Evolutionary conservation across 2,329 filamentous ascomycete species (phyloP).

Genomic region (Chaetomium sp.): DNA sequence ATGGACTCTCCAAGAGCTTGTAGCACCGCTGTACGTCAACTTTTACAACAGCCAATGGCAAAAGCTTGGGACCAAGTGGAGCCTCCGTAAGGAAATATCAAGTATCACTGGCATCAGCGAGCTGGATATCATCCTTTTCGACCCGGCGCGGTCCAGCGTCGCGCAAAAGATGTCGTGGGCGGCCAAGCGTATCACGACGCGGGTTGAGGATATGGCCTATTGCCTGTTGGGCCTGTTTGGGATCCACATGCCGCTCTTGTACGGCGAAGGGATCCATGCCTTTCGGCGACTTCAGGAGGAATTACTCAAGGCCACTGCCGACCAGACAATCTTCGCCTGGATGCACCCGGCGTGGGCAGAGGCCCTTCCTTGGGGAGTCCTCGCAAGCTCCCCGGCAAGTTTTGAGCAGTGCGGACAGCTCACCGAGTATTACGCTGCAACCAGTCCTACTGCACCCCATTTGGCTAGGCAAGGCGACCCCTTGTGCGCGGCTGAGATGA

Average conservation of each 20-base stretch:
- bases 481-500: too few relatives aligned
- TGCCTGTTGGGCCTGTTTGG: constrained; percentile 9
- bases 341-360: too few relatives aligned
- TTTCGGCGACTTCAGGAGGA: constrained; percentile 3
- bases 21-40: neutral
- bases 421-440: too few relatives aligned
- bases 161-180: neutral
- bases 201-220: neutral
- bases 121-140: neutral
- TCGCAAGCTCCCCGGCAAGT: too few relatives aligned
- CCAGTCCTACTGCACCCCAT: too few relatives aligned
- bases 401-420: too few relatives aligned
- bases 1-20: neutral
- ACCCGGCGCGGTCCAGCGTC: neutral
- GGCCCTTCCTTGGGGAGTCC: too few relatives aligned
- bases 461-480: too few relatives aligned
- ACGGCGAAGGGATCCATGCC: constrained; percentile 2
- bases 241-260: constrained; percentile 10
- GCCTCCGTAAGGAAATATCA: neutral
- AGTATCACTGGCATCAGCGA: neutral
- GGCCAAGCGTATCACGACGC: neutral
- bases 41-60: neutral
- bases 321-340: too few relatives aligned
- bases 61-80: neutral
- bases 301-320: too few relatives aligned